Conservation (phyloP, 1,284 basidiomycete species). For the Cryptococcus neoformans region DNA sequence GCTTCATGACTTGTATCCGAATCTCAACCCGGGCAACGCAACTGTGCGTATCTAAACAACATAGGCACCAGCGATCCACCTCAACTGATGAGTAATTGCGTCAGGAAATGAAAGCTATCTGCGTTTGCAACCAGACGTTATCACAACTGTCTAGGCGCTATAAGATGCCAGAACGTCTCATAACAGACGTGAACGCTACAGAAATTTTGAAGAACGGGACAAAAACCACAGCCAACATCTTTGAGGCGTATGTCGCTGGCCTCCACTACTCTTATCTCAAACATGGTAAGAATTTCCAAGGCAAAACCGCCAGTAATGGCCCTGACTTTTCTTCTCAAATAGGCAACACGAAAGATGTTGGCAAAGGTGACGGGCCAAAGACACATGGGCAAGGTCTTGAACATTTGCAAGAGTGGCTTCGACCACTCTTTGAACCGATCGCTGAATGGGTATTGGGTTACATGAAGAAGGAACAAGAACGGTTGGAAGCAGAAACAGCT, state of each 20-base stretch:
- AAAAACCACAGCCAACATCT: constrained; percentile 30
- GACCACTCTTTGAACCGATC: constrained; percentile 32
- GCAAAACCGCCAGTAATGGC: not conserved
- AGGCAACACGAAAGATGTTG: not conserved
- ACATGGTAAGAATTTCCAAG: not conserved
- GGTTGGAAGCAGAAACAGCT: not conserved
- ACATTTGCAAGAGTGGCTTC: constrained; percentile 34
- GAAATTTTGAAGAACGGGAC: constrained; percentile 15
- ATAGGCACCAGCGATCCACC: not conserved
- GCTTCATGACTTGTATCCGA: constrained; percentile 37
- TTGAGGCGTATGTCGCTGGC: constrained; percentile 43
- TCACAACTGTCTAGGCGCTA: constrained; percentile 30
- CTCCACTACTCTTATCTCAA: constrained; percentile 31
- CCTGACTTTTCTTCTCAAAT: not conserved
- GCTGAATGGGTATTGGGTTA: constrained; percentile 23
- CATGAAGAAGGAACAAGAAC: constrained; percentile 16
- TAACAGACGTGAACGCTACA: constrained; percentile 15
- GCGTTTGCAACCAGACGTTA: constrained; percentile 32
- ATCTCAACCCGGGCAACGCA: constrained; percentile 26
- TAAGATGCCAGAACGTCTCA: constrained; percentile 20
- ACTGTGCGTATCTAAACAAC: constrained; percentile 24
- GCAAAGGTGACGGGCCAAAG: not conserved
- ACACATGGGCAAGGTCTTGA: constrained; percentile 33
- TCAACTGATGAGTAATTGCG: not conserved
- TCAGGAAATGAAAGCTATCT: constrained; percentile 30